These are phyloP conservation scores for Huntiella savannae DNA, from an alignment of 2,329 filamentous ascomycete species.

Conservation along the genomic window DNA sequence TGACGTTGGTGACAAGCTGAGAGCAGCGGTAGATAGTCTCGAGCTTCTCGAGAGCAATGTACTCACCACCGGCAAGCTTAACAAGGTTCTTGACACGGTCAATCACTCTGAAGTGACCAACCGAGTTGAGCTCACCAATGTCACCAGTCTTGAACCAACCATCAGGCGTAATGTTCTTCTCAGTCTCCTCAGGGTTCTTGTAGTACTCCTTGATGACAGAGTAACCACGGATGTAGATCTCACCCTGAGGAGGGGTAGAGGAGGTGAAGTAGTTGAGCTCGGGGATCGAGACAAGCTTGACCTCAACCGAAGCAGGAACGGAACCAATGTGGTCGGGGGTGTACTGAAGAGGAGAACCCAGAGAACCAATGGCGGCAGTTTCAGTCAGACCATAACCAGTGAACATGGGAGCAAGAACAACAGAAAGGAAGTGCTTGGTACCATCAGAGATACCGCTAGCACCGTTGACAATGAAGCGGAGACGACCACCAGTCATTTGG, in stretches of 20 bases:
- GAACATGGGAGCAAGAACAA: slow-evolving; percentile 88
- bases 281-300: slow-evolving; percentile 79
- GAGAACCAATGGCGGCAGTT: slow-evolving; percentile 66
- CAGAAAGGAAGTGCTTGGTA: slow-evolving; percentile 76
- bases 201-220: slow-evolving; percentile 64
- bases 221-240: slow-evolving; percentile 72
- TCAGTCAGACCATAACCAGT: slow-evolving; percentile 88
- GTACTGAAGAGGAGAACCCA: slow-evolving; percentile 73
- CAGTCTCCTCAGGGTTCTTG: slow-evolving; percentile 70
- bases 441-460: slow-evolving; percentile 77
- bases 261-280: slow-evolving; percentile 72
- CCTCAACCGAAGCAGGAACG: slow-evolving; percentile 55
- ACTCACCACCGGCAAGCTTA: slow-evolving; percentile 89
- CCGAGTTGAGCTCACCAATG: slow-evolving; percentile 69
- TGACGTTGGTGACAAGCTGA: slow-evolving; percentile 66
- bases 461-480: slow-evolving; percentile 86
- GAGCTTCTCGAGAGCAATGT: slow-evolving; percentile 90
- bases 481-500: slow-evolving; percentile 67
- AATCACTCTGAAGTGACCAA: slow-evolving; percentile 70
- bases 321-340: slow-evolving; percentile 60
- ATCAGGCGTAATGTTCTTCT: slow-evolving; percentile 56
- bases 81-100: slow-evolving; percentile 97
- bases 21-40: slow-evolving; percentile 76
- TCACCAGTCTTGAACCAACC: slow-evolving; percentile 97
- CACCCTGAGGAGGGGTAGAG: slow-evolving; percentile 65